Evolutionary conservation across 148 eudicot genomes (phyloP).

Genomic region (Rhododendron williamsianum): DNA sequence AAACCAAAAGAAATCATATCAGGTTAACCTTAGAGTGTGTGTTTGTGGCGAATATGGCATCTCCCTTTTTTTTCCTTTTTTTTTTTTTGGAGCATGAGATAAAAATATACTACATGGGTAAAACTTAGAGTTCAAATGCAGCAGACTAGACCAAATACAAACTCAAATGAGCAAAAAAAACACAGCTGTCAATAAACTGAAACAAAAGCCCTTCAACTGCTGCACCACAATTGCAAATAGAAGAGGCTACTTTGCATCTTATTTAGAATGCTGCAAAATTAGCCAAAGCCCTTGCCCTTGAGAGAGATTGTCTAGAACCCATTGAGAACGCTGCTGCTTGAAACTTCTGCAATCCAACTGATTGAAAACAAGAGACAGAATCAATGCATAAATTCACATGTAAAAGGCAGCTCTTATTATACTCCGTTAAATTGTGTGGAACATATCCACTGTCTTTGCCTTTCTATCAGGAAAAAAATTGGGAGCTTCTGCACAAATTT

Average conservation of each 20-base stretch:
- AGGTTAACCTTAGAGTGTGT: too few species aligned
- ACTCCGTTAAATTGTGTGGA: background rate
- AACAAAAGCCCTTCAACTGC: background rate
- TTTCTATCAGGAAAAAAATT: background rate
- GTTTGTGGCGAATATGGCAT: too few species aligned
- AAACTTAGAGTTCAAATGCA: background rate
- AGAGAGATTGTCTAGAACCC: background rate
- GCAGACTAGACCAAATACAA: background rate
- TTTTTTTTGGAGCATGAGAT: background rate
- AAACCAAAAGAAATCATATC: background rate
- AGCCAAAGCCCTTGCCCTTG: background rate
- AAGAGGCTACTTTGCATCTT: background rate
- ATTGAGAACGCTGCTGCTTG: background rate
- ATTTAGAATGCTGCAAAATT: background rate
- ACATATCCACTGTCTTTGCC: background rate
- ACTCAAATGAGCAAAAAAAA: background rate
- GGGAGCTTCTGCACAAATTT: background rate
- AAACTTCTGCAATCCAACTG: background rate
- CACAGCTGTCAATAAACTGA: background rate
- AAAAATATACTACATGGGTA: too few species aligned
- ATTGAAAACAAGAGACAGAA: background rate
- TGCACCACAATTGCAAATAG: background rate
- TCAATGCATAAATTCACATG: background rate
- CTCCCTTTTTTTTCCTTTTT: too few species aligned
- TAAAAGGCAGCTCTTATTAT: background rate